Evolutionary conservation across 306 rosid genomes (phyloP).

Genomic region (Corylus avellana): DNA sequence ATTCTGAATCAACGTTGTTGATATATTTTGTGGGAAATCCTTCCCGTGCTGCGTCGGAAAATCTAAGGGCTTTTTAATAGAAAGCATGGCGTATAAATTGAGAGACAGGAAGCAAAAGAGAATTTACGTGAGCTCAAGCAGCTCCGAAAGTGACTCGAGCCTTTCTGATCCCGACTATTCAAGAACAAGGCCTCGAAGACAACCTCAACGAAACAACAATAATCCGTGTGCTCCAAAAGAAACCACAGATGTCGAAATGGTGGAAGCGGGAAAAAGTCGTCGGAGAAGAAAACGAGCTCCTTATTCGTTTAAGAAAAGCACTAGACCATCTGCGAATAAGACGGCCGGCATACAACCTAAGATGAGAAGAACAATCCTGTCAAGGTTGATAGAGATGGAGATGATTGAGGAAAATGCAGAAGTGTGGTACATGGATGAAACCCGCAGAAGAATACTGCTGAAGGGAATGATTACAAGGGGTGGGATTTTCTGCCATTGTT

Average conservation of each 20-base stretch:
- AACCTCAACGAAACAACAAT: neutral
- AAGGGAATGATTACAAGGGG: slow-evolving; percentile 23
- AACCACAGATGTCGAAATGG: neutral
- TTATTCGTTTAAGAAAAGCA: neutral
- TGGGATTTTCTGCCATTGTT: slow-evolving; percentile 43
- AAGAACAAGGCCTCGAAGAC: neutral
- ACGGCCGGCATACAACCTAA: too few relatives aligned
- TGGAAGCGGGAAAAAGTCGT: neutral
- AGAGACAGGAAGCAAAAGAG: slow-evolving; percentile 17
- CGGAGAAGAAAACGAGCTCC: neutral
- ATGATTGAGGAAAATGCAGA: slow-evolving; percentile 9
- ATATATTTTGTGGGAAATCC: too few relatives aligned
- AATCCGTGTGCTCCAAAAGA: neutral
- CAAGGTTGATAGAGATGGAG: slow-evolving; percentile 38
- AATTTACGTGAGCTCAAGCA: neutral
- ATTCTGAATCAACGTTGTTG: too few relatives aligned
- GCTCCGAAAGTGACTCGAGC: slow-evolving; percentile 21
- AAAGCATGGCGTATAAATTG: slow-evolving; percentile 25
- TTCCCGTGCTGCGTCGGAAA: neutral
- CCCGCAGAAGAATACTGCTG: neutral
- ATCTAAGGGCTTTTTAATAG: neutral
- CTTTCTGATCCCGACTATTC: slow-evolving; percentile 24
- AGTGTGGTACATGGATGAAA: slow-evolving; percentile 18
- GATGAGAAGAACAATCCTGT: slow-evolving; percentile 28
- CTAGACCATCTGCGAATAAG: too few relatives aligned